Conservation (phyloP, 2,329 filamentous ascomycete species). For the Colletotrichum spinosum region DNA sequence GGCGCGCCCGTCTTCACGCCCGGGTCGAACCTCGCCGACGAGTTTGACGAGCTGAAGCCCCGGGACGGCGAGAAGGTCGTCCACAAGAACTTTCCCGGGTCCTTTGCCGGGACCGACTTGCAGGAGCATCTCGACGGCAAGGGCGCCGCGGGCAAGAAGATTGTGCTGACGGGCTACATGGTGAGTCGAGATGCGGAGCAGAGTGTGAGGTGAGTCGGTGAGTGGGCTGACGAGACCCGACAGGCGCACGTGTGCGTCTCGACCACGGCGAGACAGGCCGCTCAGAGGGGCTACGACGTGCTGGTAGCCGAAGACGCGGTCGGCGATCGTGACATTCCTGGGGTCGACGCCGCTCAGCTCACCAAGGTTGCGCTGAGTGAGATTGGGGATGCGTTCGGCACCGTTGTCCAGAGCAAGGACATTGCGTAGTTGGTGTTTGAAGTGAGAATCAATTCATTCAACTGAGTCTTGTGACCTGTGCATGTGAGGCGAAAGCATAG, state of each 20-base stretch:
- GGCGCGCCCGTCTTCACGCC: constrained; percentile 76
- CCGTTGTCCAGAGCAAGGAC: constrained; percentile 58
- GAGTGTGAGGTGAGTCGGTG: too few relatives aligned
- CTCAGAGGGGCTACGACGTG: constrained; percentile 72
- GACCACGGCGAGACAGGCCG: constrained; percentile 71
- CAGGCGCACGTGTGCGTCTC: constrained; percentile 75
- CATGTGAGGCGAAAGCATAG: too few relatives aligned
- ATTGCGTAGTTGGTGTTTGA: constrained; percentile 30
- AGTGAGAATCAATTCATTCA: background rate
- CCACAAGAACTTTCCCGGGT: constrained; percentile 67
- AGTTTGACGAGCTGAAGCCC: constrained; percentile 70
- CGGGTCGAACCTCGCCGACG: constrained; percentile 67
- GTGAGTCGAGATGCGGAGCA: constrained; percentile 42
- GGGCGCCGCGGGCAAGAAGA: constrained; percentile 65
- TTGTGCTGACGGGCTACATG: constrained; percentile 73
- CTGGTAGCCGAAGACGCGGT: constrained; percentile 71
- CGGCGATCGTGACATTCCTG: constrained; percentile 75
- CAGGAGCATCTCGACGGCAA: constrained; percentile 61
- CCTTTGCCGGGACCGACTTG: constrained; percentile 71
- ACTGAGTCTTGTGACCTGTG: background rate
- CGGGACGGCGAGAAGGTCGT: constrained; percentile 67
- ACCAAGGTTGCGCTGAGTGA: constrained; percentile 65
- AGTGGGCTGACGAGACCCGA: background rate
- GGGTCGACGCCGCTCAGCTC: constrained; percentile 66
- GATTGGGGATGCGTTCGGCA: constrained; percentile 73